Evolutionary conservation across 1,139 yeast genomes (phyloP), one percentile per base, ranked within the genome.

Genomic region (Wickerhamomyces sp.): DNA sequence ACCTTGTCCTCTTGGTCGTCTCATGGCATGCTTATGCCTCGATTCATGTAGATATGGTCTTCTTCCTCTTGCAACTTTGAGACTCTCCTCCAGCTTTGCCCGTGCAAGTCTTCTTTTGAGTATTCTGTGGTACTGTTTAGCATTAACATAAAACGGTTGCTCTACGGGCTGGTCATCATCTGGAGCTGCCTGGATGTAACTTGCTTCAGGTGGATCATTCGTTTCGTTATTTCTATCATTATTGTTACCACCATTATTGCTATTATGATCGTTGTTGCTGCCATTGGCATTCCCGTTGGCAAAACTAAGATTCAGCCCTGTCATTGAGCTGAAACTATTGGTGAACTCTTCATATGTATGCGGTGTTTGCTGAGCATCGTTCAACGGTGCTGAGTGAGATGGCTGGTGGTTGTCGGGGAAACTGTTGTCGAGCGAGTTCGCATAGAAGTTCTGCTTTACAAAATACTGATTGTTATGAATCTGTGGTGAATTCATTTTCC

Each of bases 1-100:
- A 24, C 98, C 98, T 64, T 92, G 97, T 22, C 99, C 99, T 55
- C 99, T 77, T 14, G 98, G 98, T 61, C 99, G 77, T 59, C 98
- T 76, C 98, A 94, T 92, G 17, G 99, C 99, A 62, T 94, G 99
- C 61, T 92, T 92, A 63, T 94, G 99, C 54, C 99, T 76, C 15
- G 97, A 88, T 63, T 94, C 98, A 60, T 94, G 99, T 40, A 94
- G 65, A 60, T 94, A 94, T 4, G 98, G 98, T 57, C 85, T 84
- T 50, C 97, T 76, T 8, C 95, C 95, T 48, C 96, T 74, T 19
- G 95, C 94, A 9, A 86, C 86, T 57, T 87, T 84, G 47, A 92
- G 72, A 36, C 81, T 77, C 56, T 92, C 97, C 58, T 92, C 98
- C 38, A 92, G 72, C 60, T 83, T 86, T 8, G 97, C 97, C 42